Conservation (phyloP, 2,329 filamentous ascomycete species). For the Didymella exigua region DNA sequence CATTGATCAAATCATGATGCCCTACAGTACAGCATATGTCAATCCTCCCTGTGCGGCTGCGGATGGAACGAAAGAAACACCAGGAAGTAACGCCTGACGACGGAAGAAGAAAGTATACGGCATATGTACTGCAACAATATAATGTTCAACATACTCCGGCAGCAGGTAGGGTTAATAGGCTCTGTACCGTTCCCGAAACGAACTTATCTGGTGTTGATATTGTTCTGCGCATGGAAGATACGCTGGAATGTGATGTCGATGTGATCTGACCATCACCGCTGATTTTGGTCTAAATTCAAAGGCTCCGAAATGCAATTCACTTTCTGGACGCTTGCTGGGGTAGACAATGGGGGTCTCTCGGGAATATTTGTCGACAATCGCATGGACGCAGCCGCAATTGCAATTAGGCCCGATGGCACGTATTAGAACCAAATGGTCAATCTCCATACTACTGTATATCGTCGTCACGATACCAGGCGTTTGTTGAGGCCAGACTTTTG, state of each 20-base stretch:
- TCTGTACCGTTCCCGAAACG: background rate
- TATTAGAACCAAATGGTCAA: background rate
- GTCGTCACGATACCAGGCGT: background rate
- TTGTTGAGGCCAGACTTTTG: background rate
- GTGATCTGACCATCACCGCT: background rate
- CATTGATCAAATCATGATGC: conserved; percentile 12
- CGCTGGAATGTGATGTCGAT: background rate
- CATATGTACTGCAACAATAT: background rate
- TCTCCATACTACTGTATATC: background rate
- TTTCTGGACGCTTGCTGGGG: background rate
- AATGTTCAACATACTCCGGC: background rate
- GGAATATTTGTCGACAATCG: background rate
- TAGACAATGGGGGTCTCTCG: background rate
- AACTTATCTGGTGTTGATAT: background rate
- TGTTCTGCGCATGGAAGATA: background rate
- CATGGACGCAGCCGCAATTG: background rate
- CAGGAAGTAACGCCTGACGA: background rate
- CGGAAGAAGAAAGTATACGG: background rate
- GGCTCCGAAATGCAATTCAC: background rate
- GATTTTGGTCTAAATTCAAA: background rate
- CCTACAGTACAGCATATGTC: conserved; percentile 22
- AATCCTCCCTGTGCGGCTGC: background rate
- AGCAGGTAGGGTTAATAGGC: background rate
- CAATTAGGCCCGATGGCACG: background rate
- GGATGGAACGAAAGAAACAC: background rate